A percentile compares a stretch with the other conserved stretches of the same genome.
Conservation (phyloP, 1,284 basidiomycete species). For the Cryptococcus jaspeensis region DNA sequence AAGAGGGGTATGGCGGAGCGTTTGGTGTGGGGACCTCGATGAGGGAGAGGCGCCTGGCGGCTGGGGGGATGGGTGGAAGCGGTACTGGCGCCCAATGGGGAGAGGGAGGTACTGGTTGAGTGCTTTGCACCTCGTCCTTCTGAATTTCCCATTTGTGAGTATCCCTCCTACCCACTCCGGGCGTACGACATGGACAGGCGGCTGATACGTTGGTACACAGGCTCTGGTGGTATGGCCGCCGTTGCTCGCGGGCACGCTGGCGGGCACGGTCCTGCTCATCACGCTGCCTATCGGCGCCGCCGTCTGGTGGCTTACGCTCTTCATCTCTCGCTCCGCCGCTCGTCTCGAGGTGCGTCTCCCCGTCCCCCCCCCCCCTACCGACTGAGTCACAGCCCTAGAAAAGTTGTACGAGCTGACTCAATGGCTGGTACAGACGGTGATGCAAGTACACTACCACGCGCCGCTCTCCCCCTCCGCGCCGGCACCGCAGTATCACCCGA, state of each 20-base stretch:
- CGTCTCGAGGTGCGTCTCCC: slow-evolving; percentile 33
- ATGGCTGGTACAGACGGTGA: slow-evolving; percentile 26
- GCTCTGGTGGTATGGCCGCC: slow-evolving; percentile 47
- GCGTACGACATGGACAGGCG: background rate
- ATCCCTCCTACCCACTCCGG: background rate
- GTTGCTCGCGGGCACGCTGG: slow-evolving; percentile 46
- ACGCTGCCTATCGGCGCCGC: slow-evolving; percentile 48
- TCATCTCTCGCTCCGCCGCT: slow-evolving; percentile 46
- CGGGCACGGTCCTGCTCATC: slow-evolving; percentile 48
- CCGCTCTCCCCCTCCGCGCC: slow-evolving; percentile 25
- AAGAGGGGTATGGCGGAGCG: slow-evolving; percentile 27
- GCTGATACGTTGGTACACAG: slow-evolving; percentile 14
- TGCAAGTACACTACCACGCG: slow-evolving; percentile 42
- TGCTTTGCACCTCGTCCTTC: slow-evolving; percentile 37
- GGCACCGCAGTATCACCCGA: slow-evolving; percentile 36
- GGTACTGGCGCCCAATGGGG: slow-evolving; percentile 40
- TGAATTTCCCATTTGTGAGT: slow-evolving; percentile 51
- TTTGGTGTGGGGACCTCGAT: slow-evolving; percentile 35
- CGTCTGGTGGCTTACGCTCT: slow-evolving; percentile 49
- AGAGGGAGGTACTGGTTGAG: slow-evolving; percentile 38
- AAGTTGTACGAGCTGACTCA: background rate
- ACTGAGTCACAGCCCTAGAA: background rate
- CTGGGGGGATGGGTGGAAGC: slow-evolving; percentile 27
- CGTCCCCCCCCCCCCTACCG: no score
- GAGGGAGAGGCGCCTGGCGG: slow-evolving; percentile 16